These are phyloP conservation scores for Chlorella sp. DNA, from an alignment of 139 green algal genomes.

Conservation along the genomic window DNA sequence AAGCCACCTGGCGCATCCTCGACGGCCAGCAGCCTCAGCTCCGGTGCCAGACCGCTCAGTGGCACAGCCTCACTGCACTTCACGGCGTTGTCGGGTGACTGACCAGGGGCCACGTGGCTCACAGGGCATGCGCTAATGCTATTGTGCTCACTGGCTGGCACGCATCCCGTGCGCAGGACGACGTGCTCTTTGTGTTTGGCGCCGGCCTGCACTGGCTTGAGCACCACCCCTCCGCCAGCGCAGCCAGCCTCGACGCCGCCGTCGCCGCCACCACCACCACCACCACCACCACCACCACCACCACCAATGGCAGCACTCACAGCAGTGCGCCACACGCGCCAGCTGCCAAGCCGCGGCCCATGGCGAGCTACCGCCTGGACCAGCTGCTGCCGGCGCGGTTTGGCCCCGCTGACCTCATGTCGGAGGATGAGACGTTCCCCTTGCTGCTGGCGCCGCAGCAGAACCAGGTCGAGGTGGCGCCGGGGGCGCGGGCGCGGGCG, in stretches of 20 bases:
- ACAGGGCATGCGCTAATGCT: too few relatives aligned
- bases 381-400: constrained; percentile 73
- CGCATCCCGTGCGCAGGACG: constrained; percentile 48
- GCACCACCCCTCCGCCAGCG: background rate
- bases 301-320: background rate
- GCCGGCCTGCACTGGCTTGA: background rate
- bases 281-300: background rate
- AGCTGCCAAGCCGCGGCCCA: background rate
- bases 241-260: too few relatives aligned
- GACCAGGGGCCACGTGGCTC: too few relatives aligned
- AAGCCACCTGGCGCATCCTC: background rate
- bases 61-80: too few relatives aligned
- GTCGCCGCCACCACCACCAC: background rate
- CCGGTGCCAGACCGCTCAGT: too few relatives aligned
- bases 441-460: constrained; percentile 67
- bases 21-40: background rate
- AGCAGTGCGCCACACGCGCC: background rate
- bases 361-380: constrained; percentile 29
- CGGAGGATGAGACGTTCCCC: constrained; percentile 30
- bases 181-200: constrained; percentile 56
- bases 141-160: too few relatives aligned
- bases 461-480: constrained; percentile 31
- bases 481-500: background rate
- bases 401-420: constrained; percentile 55
- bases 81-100: too few relatives aligned